These are phyloP conservation scores for Plenodomus lindquistii DNA, from an alignment of 2,329 filamentous ascomycete genomes.

Conservation along the genomic window DNA sequence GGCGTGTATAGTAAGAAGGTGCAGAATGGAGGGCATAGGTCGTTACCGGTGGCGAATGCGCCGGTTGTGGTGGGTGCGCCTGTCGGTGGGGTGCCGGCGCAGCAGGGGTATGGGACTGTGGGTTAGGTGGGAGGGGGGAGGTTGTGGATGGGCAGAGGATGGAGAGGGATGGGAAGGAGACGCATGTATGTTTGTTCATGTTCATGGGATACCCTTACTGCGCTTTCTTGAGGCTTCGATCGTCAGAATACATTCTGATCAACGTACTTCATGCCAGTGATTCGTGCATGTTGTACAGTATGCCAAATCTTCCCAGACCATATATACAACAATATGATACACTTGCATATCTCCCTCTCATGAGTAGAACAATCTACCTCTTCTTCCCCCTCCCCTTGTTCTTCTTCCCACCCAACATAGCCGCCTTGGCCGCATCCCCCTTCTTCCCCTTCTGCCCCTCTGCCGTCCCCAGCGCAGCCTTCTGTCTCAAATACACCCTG, in stretches of 20 bases:
- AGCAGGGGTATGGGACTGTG: constrained; percentile 15
- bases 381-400: constrained; percentile 37
- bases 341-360: too few species aligned
- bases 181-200: not conserved
- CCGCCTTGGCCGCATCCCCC: constrained; percentile 18
- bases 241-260: too few species aligned
- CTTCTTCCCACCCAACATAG: constrained; percentile 27
- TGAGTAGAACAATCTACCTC: constrained; percentile 19
- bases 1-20: constrained; percentile 74
- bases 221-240: too few species aligned
- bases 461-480: constrained; percentile 40
- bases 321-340: not conserved
- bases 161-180: not conserved
- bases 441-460: constrained; percentile 36
- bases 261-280: too few species aligned
- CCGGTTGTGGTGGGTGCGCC: constrained; percentile 6
- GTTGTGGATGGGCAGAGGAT: not conserved
- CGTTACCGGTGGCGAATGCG: constrained; percentile 2
- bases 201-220: not conserved
- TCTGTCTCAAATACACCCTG: constrained; percentile 41
- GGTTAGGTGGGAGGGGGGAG: constrained; percentile 1
- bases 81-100: constrained; percentile 1
- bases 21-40: constrained; percentile 63
- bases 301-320: not conserved
- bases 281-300: constrained; percentile 12